Percentiles rank a stretch among this genome's conserved stretches.
These are phyloP conservation scores for Morella rubra DNA, from an alignment of 306 rosid genomes.

Conservation along the genomic window DNA sequence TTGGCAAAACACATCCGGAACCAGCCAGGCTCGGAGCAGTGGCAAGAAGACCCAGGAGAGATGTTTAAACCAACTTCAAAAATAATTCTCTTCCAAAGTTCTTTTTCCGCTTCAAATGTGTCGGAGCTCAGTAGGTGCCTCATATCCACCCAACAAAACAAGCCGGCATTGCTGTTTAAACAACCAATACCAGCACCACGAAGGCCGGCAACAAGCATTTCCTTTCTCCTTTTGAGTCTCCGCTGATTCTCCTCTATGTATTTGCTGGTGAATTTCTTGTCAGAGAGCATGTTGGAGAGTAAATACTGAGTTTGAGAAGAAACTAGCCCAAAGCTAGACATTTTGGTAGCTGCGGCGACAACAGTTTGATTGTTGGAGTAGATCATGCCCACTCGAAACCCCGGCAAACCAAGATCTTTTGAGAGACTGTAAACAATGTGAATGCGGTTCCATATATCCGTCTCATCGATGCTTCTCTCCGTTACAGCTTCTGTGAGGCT, in stretches of 20 bases:
- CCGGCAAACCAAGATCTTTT: constrained; percentile 71
- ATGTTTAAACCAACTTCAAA: constrained; percentile 57
- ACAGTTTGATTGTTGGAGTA: constrained; percentile 55
- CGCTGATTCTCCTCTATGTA: constrained; percentile 45
- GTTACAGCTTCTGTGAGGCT: constrained; percentile 48
- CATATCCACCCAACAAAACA: constrained; percentile 95
- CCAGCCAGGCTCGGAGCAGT: constrained; percentile 92
- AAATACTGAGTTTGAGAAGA: constrained; percentile 78
- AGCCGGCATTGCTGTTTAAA: constrained; percentile 66
- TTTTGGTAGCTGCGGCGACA: constrained; percentile 68
- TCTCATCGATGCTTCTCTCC: constrained; percentile 7
- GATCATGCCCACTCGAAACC: constrained; percentile 80
- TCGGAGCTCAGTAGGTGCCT: constrained; percentile 40
- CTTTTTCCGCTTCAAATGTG: constrained; percentile 71
- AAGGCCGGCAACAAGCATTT: constrained; percentile 49
- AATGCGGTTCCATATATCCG: constrained; percentile 27
- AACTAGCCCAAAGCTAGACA: constrained; percentile 89
- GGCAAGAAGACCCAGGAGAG: constrained; percentile 83
- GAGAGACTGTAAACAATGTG: constrained; percentile 80
- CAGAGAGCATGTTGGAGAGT: constrained; percentile 50
- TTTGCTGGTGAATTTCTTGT: constrained; percentile 39
- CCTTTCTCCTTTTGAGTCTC: constrained; percentile 50
- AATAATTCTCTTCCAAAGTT: constrained; percentile 66
- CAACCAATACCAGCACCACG: constrained; percentile 53
- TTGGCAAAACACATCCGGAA: constrained; percentile 85